These are phyloP conservation scores for Melampsora larici-populina DNA, from an alignment of 1,284 basidiomycete species.

Conservation along the genomic window DNA sequence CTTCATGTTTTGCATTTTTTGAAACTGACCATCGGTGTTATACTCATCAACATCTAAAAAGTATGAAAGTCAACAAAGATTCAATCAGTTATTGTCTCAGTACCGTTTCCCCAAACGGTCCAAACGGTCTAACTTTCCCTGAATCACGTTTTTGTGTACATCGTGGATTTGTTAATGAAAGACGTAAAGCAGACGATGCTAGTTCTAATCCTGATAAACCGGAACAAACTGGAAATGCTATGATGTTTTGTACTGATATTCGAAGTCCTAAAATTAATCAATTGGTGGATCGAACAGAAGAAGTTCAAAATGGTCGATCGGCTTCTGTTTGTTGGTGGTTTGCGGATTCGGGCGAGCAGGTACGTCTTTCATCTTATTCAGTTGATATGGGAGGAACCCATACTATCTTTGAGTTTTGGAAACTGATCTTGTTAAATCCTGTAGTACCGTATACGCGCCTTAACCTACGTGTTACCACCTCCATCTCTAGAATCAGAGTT, in stretches of 20 bases:
- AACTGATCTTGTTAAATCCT: background rate
- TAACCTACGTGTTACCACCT: slow-evolving; percentile 14
- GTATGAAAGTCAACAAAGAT: slow-evolving; percentile 34
- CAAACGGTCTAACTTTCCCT: background rate
- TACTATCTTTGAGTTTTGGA: background rate
- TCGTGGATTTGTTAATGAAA: slow-evolving; percentile 38
- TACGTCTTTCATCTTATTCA: background rate
- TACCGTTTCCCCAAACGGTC: background rate
- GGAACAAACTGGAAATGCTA: background rate
- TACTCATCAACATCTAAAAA: background rate
- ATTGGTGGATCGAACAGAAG: background rate
- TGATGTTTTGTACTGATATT: slow-evolving; percentile 23
- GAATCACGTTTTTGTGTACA: slow-evolving; percentile 25
- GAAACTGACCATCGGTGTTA: background rate
- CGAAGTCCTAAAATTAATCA: slow-evolving; percentile 35
- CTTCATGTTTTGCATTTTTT: too few relatives aligned
- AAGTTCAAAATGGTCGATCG: slow-evolving; percentile 4
- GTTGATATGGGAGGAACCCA: background rate
- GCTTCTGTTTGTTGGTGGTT: slow-evolving; percentile 41
- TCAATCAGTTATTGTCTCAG: slow-evolving; percentile 33
- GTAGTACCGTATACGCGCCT: slow-evolving; percentile 30
- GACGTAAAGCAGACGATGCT: background rate
- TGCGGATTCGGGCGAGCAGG: slow-evolving; percentile 25
- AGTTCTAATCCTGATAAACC: background rate
- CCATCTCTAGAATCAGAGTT: background rate